Conservation (phyloP, 108 stramenopile species). For the Cyclotella kingstonii region DNA sequence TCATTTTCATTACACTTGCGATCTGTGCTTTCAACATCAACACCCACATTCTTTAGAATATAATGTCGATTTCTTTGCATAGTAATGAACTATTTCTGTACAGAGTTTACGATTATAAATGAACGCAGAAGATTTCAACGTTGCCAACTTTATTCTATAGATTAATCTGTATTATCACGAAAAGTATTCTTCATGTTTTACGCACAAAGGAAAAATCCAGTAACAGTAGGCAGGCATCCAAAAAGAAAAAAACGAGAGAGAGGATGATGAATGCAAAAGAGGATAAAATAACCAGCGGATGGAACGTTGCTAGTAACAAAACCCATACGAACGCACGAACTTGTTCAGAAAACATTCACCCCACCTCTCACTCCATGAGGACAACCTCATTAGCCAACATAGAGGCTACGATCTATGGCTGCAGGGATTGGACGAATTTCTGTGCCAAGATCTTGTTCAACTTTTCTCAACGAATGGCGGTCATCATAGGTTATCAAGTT, state of each 20-base stretch:
- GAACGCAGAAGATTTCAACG: conserved; percentile 10
- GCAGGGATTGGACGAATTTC: conserved; percentile 97
- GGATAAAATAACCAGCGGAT: conserved; percentile 38
- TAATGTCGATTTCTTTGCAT: not conserved
- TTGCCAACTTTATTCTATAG: conserved; percentile 19
- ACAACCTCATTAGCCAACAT: conserved; percentile 81
- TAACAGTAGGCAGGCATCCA: not conserved
- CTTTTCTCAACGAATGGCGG: conserved; percentile 66
- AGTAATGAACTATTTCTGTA: not conserved
- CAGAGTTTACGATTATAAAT: not conserved
- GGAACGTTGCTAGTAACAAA: conserved; percentile 34
- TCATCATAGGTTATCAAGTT: conserved; percentile 98
- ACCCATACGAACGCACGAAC: conserved; percentile 23
- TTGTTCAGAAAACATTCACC: conserved; percentile 45
- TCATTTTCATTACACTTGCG: too few relatives aligned
- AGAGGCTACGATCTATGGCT: conserved; percentile 92
- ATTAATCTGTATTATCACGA: conserved; percentile 9
- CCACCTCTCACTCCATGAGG: conserved; percentile 44
- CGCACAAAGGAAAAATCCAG: too few relatives aligned
- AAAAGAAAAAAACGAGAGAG: conserved; percentile 40
- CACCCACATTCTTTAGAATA: too few relatives aligned
- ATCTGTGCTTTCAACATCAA: too few relatives aligned
- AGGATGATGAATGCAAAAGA: conserved; percentile 44
- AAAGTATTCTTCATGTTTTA: conserved; percentile 5
- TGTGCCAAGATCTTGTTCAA: conserved; percentile 97